These are phyloP conservation scores for Trypanosoma mega DNA, from an alignment of 208 protist genomes.

Conservation along the genomic window DNA sequence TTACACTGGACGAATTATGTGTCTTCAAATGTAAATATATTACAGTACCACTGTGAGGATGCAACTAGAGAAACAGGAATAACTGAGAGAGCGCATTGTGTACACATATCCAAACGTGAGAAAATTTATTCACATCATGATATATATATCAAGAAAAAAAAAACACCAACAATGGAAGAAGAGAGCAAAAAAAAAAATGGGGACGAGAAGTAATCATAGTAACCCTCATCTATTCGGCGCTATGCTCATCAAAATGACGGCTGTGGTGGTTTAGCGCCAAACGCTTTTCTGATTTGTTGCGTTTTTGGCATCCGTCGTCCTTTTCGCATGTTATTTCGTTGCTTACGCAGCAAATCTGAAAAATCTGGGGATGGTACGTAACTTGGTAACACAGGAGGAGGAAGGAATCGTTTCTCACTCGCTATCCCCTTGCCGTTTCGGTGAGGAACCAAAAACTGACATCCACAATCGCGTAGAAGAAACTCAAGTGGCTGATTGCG, in stretches of 20 bases:
- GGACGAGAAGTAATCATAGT: too few relatives aligned
- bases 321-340: not conserved
- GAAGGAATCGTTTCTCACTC: slow-evolving; percentile 59
- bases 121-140: too few relatives aligned
- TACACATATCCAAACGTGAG: too few relatives aligned
- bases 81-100: too few relatives aligned
- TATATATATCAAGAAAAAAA: too few relatives aligned
- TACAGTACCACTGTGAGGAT: too few relatives aligned
- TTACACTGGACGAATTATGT: too few relatives aligned
- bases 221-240: too few relatives aligned
- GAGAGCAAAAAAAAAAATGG: too few relatives aligned
- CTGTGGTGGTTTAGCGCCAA: not conserved
- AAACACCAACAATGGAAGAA: too few relatives aligned
- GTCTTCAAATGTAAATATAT: too few relatives aligned
- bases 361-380: slow-evolving; percentile 45
- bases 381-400: slow-evolving; percentile 59
- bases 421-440: slow-evolving; percentile 30
- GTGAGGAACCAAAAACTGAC: slow-evolving; percentile 53
- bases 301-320: not conserved
- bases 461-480: slow-evolving; percentile 59
- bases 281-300: not conserved
- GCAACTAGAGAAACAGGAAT: too few relatives aligned
- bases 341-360: slow-evolving; percentile 17
- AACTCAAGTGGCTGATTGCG: slow-evolving; percentile 27
- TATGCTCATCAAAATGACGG: slow-evolving; percentile 6